phyloP scores from a whole-genome alignment of 108 stramenopile species.

The Nitzschia putrida region DNA sequence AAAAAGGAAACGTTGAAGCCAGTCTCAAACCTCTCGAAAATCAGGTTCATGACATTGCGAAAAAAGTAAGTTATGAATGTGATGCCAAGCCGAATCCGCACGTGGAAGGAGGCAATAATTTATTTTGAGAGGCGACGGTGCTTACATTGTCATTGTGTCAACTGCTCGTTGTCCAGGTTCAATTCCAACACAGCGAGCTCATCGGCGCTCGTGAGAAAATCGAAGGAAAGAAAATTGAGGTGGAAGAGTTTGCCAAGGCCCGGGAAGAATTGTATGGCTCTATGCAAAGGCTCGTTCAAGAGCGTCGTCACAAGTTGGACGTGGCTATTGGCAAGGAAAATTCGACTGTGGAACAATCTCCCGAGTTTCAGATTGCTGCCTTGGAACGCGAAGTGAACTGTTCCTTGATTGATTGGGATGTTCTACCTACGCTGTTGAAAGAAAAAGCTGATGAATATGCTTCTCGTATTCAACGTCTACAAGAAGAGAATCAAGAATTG shows the following conservation, averaged over 20 bases:
- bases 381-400: conserved; percentile 19
- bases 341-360: not conserved
- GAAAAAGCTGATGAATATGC: conserved; percentile 1
- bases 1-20: not conserved
- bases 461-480: not conserved
- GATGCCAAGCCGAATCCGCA: not conserved
- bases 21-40: conserved; percentile 12
- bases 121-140: too few relatives aligned
- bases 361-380: not conserved
- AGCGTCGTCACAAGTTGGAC: conserved; percentile 11
- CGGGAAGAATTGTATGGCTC: not conserved
- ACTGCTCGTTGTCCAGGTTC: conserved; percentile 11
- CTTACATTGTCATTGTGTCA: too few relatives aligned
- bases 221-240: conserved; percentile 3
- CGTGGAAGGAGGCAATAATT: too few relatives aligned
- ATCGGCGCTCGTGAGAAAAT: conserved; percentile 33
- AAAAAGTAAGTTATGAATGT: conserved; percentile 28
- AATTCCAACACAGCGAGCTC: conserved; percentile 33
- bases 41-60: conserved; percentile 5
- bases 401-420: conserved; percentile 13
- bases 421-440: conserved; percentile 10
- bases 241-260: not conserved
- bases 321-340: not conserved
- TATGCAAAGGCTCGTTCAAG: conserved; percentile 1
- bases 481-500: not conserved